A percentile compares a stretch with the other conserved stretches of the same genome.
These are phyloP conservation scores for Xylaria bambusicola DNA, from an alignment of 495 filamentous ascomycete genomes.

Conservation along the genomic window DNA sequence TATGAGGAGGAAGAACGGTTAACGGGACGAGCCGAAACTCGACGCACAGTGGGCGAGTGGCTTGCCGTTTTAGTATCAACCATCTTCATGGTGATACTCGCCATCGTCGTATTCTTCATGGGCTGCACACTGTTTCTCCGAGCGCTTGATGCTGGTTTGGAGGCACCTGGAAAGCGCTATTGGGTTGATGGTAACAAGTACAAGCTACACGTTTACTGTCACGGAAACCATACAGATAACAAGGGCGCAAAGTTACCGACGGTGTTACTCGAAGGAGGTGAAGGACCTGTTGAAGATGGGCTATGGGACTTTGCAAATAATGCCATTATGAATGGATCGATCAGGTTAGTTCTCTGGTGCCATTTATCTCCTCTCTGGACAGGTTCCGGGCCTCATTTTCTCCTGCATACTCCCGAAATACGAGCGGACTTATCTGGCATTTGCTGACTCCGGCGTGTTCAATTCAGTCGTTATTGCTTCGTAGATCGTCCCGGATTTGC, in stretches of 20 bases:
- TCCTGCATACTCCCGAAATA: no score
- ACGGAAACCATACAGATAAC: slow-evolving; percentile 62
- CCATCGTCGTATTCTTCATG: slow-evolving; percentile 67
- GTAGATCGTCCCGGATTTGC: slow-evolving; percentile 89
- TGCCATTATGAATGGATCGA: slow-evolving; percentile 69
- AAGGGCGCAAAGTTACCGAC: slow-evolving; percentile 61
- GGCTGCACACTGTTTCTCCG: slow-evolving; percentile 78
- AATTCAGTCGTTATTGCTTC: slow-evolving; percentile 89
- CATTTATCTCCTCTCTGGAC: no score
- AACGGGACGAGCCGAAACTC: slow-evolving; percentile 85
- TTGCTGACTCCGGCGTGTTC: no score
- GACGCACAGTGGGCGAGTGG: slow-evolving; percentile 83
- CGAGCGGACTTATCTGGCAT: no score
- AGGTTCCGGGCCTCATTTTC: no score
- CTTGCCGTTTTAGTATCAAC: slow-evolving; percentile 75
- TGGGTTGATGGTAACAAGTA: slow-evolving; percentile 77
- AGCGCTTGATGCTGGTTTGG: slow-evolving; percentile 70
- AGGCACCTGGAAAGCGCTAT: slow-evolving; percentile 69
- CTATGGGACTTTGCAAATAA: slow-evolving; percentile 71
- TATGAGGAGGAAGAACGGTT: slow-evolving; percentile 87
- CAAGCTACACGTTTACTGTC: slow-evolving; percentile 80
- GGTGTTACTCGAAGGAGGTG: slow-evolving; percentile 80
- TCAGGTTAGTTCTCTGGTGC: no score
- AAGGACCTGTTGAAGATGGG: slow-evolving; percentile 71
- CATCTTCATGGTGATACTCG: slow-evolving; percentile 65